These are phyloP conservation scores for Streptanthus diversifolius DNA, from an alignment of 345 rosid species.

Conservation along the genomic window DNA sequence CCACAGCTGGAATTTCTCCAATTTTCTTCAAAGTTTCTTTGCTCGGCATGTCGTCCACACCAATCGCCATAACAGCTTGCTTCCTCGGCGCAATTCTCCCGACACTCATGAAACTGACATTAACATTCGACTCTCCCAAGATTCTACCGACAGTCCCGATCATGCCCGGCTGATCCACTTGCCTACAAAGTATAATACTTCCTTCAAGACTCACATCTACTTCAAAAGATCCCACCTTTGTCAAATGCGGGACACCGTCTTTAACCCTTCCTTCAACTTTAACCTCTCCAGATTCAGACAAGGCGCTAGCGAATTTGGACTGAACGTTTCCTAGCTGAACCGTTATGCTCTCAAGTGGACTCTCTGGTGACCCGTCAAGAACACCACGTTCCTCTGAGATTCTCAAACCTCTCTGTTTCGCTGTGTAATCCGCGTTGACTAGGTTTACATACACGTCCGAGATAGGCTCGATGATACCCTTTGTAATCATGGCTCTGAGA, in stretches of 20 bases:
- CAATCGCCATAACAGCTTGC: constrained; percentile 84
- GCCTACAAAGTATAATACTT: constrained; percentile 68
- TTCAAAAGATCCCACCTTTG: constrained; percentile 71
- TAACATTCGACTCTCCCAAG: constrained; percentile 71
- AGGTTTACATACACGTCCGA: constrained; percentile 67
- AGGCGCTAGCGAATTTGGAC: constrained; percentile 71
- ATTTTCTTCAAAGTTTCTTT: constrained; percentile 54
- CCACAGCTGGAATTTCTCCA: constrained; percentile 60
- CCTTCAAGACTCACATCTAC: constrained; percentile 87
- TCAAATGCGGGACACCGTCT: constrained; percentile 73
- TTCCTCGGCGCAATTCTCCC: constrained; percentile 80
- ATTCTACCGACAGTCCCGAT: constrained; percentile 71
- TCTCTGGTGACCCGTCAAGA: constrained; percentile 70
- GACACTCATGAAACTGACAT: constrained; percentile 84
- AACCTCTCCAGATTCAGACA: constrained; percentile 68
- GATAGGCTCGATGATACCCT: constrained; percentile 78
- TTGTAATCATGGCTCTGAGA: constrained; percentile 77
- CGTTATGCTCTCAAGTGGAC: constrained; percentile 60
- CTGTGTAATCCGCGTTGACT: constrained; percentile 77
- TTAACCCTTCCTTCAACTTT: constrained; percentile 71
- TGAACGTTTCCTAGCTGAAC: constrained; percentile 77
- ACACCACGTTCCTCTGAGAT: constrained; percentile 60
- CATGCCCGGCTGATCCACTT: constrained; percentile 87
- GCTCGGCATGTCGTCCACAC: constrained; percentile 67
- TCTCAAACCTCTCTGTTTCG: constrained; percentile 75